Evolutionary conservation across 208 protist genomes (phyloP), one percentile per base, ranked within the genome.

Genomic region (Wallacemonas sp.): DNA sequence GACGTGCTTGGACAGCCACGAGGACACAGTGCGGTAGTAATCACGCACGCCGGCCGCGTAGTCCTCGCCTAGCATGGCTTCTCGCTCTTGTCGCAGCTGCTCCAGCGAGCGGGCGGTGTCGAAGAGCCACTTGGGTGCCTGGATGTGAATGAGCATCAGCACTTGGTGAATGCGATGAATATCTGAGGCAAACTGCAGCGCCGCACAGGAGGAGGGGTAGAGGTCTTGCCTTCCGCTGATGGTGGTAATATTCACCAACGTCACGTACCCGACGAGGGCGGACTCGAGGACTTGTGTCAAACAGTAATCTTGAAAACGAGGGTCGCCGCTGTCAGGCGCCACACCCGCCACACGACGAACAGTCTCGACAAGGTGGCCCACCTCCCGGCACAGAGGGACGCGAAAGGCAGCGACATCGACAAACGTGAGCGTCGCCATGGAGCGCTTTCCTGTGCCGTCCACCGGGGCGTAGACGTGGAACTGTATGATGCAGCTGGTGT

Each of bases 401-500:
- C 68, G 75, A 54, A 95, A 88, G 17, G 89, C 86, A 4, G 86
- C 82, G 11, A 93, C 75, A 47, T 95, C 89, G 38, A 95, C 74
- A 67, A 95, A 95, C n/a, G 89, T 95, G 31, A 95, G 47, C 19
- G 86, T 95, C 14, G 84, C 83, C 82, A 95, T 88, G 19, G 89
- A 82, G 22, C 86, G 86, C n/a, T 75, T 26, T 19, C 89, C 86
- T 11, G 68, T 76, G 41, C 72, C 64, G 55, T 88, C 86, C 15
- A 93, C 86, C 5, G 85, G 77, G 12, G 83, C 79, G 72, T 95
- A 93, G 17, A 95, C 75, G n/a, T 95, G 86, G 44, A 95, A 91
- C 72, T 95, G 89, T 38, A 93, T 78, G 53, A 91, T 55, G 59
- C 86, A 92, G 17, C 84, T 91, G 11, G 83, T 95, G 56, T 91